Evolutionary conservation across 192 early-diverging fungal species (phyloP), one percentile per base, ranked within the genome.

Genomic region (Backusella psychrophila): DNA sequence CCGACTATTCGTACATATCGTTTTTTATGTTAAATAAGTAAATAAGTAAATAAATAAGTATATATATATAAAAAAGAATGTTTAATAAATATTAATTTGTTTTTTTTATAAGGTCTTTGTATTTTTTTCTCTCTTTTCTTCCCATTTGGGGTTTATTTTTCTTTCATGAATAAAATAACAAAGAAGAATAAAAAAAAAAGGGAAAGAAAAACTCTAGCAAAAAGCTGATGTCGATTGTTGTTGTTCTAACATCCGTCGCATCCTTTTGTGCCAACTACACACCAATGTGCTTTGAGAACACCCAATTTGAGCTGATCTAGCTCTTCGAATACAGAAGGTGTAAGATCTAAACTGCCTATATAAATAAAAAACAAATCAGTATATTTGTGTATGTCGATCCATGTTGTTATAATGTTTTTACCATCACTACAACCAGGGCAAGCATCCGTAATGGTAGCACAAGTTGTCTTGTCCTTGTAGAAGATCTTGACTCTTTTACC

Each of bases 381-480:
- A 68, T 36, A 68, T 49, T n/a, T 68, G 35, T 38, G 34, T 21
- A 21, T 35, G 35, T 34, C 15, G 67, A 69, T 69, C 67, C 26
- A 15, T 34, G 17, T 67, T 67, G 17, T 19, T 34, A 35, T 33
- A 6, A 7, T 69, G 35, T 3, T 35, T 3, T 71, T 71, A 15
- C 80, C 77, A 34, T 78, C 29, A 1, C 26, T 42, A 69, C 85
- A 86, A 63, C 44, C 81, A 68, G 85, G 85, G 76, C 85, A 86
- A 17, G 85, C 83, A 39, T 86, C 85, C 1, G 81, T 82, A 33
- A 84, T 79, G 14, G 78, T 77, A 39, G 83, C 83, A 21, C 72
- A 63, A 46, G 80, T 79, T 23, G 76, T 76, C 70, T 82, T 84
- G 19, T 78, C 79, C 4, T 79, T 74, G 56, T 68, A 77, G 2